Conservation (phyloP, 768 basidiomycete species). For the Amanita jacksonii region DNA sequence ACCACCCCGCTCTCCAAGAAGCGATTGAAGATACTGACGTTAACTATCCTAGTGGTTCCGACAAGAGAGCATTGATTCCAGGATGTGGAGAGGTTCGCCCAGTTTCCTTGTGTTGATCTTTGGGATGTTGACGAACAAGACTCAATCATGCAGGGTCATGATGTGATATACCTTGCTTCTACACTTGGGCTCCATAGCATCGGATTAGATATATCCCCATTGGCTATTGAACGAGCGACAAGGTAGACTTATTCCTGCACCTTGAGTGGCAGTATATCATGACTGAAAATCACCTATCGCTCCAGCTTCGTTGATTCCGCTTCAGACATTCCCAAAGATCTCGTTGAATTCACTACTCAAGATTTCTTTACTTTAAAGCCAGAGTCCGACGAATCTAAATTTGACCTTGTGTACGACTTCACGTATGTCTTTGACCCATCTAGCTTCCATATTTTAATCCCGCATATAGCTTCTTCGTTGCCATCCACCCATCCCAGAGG, state of each 20-base stretch:
- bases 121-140: too few relatives aligned
- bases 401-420: constrained; percentile 58
- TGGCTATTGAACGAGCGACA: constrained; percentile 39
- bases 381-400: constrained; percentile 26
- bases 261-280: too few relatives aligned
- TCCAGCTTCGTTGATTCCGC: constrained; percentile 9
- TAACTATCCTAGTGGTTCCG: background rate
- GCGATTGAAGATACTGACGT: background rate
- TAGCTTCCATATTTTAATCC: background rate
- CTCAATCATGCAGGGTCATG: constrained; percentile 41
- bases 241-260: constrained; percentile 20
- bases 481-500: constrained; percentile 48
- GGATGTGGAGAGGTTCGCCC: background rate
- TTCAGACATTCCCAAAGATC: constrained; percentile 15
- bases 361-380: constrained; percentile 47
- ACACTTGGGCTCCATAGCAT: constrained; percentile 36
- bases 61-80: background rate
- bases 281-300: constrained; percentile 4
- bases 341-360: constrained; percentile 27
- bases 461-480: constrained; percentile 56
- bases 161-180: constrained; percentile 43
- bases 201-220: constrained; percentile 49
- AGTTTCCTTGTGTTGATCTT: too few relatives aligned
- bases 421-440: constrained; percentile 28
- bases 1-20: background rate